A percentile compares a stretch with the other conserved stretches of the same genome.
These are phyloP conservation scores for Uronychia binucleata DNA, from an alignment of 73 alveolate genomes.

Conservation along the genomic window DNA sequence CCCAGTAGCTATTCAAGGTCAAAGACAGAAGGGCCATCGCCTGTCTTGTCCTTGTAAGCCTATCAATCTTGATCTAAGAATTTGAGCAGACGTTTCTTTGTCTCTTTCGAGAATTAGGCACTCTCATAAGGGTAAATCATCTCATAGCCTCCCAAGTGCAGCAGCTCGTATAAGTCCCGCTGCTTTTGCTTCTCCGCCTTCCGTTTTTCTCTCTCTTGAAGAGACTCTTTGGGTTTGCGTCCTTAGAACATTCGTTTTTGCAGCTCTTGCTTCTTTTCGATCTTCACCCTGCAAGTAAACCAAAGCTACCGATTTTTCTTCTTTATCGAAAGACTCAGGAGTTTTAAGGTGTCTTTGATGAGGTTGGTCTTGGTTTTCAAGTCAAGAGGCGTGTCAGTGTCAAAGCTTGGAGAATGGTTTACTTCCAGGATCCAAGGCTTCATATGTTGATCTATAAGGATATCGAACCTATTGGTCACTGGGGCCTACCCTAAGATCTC, in stretches of 20 bases:
- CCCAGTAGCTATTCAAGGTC: not conserved
- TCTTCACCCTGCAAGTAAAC: not conserved
- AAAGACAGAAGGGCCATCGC: not conserved
- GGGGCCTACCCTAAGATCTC: constrained; percentile 31
- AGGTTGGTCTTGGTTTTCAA: constrained; percentile 29
- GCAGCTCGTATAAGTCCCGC: not conserved
- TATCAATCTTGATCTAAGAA: not conserved
- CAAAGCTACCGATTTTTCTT: not conserved
- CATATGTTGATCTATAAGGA: constrained; percentile 30
- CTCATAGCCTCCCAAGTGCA: not conserved
- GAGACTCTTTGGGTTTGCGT: not conserved
- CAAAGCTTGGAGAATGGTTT: constrained; percentile 56
- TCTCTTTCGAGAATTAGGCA: not conserved
- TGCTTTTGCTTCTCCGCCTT: not conserved
- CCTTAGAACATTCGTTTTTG: not conserved
- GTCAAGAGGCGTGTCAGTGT: constrained; percentile 59
- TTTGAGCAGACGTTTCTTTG: not conserved
- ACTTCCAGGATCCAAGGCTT: constrained; percentile 63
- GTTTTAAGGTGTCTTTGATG: constrained; percentile 57
- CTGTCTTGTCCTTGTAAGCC: not conserved
- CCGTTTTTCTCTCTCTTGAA: not conserved
- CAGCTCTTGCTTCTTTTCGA: not conserved
- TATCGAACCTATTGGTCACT: constrained; percentile 48
- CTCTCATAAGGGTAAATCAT: not conserved
- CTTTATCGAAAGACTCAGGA: not conserved